A percentile compares a stretch with the other conserved stretches of the same genome.
These are phyloP conservation scores for Fomitiporia mediterranea DNA, from an alignment of 1,284 basidiomycete species.

Conservation along the genomic window DNA sequence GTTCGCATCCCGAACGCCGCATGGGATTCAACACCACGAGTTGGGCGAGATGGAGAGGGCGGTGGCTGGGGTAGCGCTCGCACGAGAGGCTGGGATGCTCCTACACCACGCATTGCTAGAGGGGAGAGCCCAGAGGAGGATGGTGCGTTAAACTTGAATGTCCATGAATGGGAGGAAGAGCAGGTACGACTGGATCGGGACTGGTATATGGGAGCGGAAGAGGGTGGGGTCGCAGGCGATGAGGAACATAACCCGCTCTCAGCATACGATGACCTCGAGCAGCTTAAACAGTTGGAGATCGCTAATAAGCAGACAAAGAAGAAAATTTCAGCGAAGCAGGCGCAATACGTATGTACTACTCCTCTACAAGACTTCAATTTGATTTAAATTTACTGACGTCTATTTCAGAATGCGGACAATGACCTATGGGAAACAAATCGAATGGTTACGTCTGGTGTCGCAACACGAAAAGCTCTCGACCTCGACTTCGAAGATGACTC, in stretches of 20 bases:
- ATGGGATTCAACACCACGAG: conserved; percentile 86
- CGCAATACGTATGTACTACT: conserved; percentile 74
- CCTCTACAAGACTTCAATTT: conserved; percentile 1
- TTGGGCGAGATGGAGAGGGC: conserved; percentile 36
- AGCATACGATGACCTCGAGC: conserved; percentile 81
- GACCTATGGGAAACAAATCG: conserved; percentile 98
- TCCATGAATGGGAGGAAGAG: conserved; percentile 93
- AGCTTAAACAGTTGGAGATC: conserved; percentile 73
- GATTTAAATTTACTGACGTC: conserved; percentile 13
- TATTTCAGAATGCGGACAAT: conserved; percentile 84
- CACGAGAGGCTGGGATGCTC: conserved; percentile 77
- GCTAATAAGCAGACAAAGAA: conserved; percentile 79
- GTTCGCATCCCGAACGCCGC: conserved; percentile 84
- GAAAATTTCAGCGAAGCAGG: conserved; percentile 86
- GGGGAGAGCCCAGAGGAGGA: conserved; percentile 63
- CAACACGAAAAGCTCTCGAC: conserved; percentile 81
- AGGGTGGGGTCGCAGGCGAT: conserved; percentile 79
- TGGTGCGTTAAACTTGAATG: conserved; percentile 53
- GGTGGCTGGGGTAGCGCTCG: conserved; percentile 50
- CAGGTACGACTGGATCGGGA: conserved; percentile 85
- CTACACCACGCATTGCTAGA: conserved; percentile 69
- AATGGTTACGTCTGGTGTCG: conserved; percentile 93
- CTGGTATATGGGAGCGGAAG: conserved; percentile 91
- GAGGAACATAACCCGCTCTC: conserved; percentile 91
- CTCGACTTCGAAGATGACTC: conserved; percentile 91